Evolutionary conservation across 2,329 filamentous ascomycete species (phyloP).

Genomic region (Xylariaceae sp.): DNA sequence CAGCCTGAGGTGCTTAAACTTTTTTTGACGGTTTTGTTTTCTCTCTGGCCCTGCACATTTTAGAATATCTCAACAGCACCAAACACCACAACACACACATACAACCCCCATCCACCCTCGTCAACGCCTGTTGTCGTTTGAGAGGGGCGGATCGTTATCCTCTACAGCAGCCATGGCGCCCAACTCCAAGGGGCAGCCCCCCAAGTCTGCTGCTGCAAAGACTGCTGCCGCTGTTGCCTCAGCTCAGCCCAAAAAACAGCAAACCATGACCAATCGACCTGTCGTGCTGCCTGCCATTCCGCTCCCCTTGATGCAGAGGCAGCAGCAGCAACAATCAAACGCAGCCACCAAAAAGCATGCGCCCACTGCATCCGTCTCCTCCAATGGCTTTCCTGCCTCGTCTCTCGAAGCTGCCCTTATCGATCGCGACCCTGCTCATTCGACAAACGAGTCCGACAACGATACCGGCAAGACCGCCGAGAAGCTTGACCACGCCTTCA

Average conservation of each 20-base stretch:
- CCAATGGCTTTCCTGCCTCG: conserved; percentile 24
- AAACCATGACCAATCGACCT: conserved; percentile 18
- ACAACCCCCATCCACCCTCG: background rate
- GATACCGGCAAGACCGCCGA: conserved; percentile 23
- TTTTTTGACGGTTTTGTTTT: conserved; percentile 1
- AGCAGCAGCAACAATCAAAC: conserved; percentile 15
- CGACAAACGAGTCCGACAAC: conserved; percentile 19
- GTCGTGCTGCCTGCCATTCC: conserved; percentile 31
- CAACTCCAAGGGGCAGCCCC: conserved; percentile 24
- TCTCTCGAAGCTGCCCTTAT: conserved; percentile 32
- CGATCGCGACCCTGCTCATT: conserved; percentile 19
- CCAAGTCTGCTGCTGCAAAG: conserved; percentile 24
- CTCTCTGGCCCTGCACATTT: background rate
- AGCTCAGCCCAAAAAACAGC: conserved; percentile 24
- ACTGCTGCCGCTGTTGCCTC: too few species aligned
- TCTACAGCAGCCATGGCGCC: conserved; percentile 24
- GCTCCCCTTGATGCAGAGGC: conserved; percentile 27
- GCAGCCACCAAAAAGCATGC: conserved; percentile 16
- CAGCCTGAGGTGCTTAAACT: conserved; percentile 9
- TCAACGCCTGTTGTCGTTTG: too few species aligned
- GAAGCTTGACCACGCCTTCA: conserved; percentile 22
- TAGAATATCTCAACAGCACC: background rate
- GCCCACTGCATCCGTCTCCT: conserved; percentile 11
- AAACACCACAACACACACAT: background rate
- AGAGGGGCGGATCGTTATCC: background rate